A percentile compares a stretch with the other conserved stretches of the same genome.
Evolutionary conservation across 108 stramenopile genomes (phyloP).

Genomic region (Cyclostephanos invisitatus): DNA sequence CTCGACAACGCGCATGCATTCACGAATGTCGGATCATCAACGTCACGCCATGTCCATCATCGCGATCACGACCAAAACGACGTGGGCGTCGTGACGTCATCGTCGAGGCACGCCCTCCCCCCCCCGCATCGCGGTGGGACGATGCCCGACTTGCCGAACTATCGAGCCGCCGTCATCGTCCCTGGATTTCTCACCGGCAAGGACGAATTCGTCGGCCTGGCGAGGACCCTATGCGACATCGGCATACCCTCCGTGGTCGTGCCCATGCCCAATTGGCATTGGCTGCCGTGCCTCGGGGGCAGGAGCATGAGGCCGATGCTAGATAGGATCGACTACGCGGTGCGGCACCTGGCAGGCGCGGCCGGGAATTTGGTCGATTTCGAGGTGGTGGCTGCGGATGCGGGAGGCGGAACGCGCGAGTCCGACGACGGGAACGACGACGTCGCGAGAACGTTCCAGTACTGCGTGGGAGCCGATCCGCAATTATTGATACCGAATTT

Average conservation of each 20-base stretch:
- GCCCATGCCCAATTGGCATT: constrained; percentile 78
- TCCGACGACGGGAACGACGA: constrained; percentile 6
- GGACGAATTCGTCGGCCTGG: constrained; percentile 57
- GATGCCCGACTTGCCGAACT: constrained; percentile 29
- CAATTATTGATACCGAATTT: constrained; percentile 51
- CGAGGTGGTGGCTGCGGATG: constrained; percentile 15
- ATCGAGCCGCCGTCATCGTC: constrained; percentile 70
- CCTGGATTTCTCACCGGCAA: constrained; percentile 75
- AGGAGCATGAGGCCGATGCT: constrained; percentile 68
- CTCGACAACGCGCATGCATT: neutral
- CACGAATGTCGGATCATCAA: neutral
- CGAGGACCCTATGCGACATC: constrained; percentile 41
- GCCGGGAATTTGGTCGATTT: constrained; percentile 45
- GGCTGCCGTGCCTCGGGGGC: constrained; percentile 74
- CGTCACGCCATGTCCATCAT: neutral
- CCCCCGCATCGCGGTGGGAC: constrained; percentile 11
- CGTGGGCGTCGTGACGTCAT: neutral
- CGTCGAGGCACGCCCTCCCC: neutral
- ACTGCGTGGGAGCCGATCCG: constrained; percentile 24
- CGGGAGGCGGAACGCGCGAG: constrained; percentile 17
- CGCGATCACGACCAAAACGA: too few relatives aligned
- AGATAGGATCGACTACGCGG: constrained; percentile 70
- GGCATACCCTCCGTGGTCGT: constrained; percentile 68
- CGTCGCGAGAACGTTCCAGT: neutral
- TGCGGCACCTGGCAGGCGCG: constrained; percentile 58